A percentile compares a stretch with the other conserved stretches of the same genome.
phyloP scores from a whole-genome alignment of 345 rosid species.

The Streptanthus diversifolius region DNA sequence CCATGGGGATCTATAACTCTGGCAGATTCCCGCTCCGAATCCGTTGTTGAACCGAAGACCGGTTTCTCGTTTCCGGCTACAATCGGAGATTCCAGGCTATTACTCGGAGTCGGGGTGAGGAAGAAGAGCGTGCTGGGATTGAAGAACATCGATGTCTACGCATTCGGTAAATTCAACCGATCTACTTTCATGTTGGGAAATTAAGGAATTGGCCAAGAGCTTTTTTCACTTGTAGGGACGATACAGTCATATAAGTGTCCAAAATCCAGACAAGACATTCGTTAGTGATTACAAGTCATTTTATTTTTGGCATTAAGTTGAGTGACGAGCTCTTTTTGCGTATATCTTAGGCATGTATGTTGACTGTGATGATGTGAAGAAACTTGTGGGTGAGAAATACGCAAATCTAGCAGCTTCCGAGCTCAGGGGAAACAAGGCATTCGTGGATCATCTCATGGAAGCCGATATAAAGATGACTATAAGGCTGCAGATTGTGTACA shows the following conservation, averaged over 20 bases:
- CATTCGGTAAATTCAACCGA: conserved; percentile 51
- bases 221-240: too few species aligned
- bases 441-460: conserved; percentile 57
- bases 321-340: neutral
- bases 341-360: conserved; percentile 63
- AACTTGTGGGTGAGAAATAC: conserved; percentile 53
- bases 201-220: too few species aligned
- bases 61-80: conserved; percentile 63
- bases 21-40: conserved; percentile 47
- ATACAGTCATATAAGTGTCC: too few species aligned
- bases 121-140: conserved; percentile 65
- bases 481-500: conserved; percentile 74
- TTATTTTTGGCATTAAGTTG: neutral
- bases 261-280: too few species aligned
- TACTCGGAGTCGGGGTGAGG: conserved; percentile 79
- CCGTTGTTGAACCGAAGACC: conserved; percentile 57
- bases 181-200: too few species aligned
- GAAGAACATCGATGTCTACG: conserved; percentile 83
- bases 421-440: conserved; percentile 50
- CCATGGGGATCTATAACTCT: conserved; percentile 67
- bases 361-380: conserved; percentile 55
- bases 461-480: conserved; percentile 65
- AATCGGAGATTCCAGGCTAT: conserved; percentile 47
- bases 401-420: conserved; percentile 53
- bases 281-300: neutral